Evolutionary conservation across 2,329 filamentous ascomycete genomes (phyloP).

Genomic region (Colletotrichum melonis): DNA sequence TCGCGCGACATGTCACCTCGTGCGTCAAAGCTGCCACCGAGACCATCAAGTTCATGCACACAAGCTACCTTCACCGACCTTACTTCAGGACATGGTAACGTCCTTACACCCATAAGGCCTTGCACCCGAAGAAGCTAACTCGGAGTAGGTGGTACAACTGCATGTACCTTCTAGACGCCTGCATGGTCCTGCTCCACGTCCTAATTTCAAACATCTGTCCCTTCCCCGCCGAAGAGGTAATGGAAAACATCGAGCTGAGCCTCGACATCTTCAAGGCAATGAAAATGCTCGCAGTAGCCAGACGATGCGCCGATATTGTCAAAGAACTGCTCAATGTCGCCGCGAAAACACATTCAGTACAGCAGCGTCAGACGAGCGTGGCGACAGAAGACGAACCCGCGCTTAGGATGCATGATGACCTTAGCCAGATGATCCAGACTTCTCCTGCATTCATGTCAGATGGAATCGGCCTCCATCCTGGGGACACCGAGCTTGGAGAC

Average conservation of each 20-base stretch:
- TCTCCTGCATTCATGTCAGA: conserved; percentile 16
- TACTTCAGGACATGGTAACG: conserved; percentile 30
- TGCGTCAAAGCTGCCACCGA: conserved; percentile 28
- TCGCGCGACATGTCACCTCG: conserved; percentile 9
- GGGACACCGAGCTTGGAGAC: conserved; percentile 7
- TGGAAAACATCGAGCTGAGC: conserved; percentile 32
- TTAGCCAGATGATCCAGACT: not conserved
- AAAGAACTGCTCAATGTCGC: conserved; percentile 26
- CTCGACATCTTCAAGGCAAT: conserved; percentile 34
- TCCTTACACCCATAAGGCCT: not conserved
- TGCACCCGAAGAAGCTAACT: not conserved
- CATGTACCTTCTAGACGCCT: conserved; percentile 33
- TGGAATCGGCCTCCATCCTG: not conserved
- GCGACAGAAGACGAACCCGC: not conserved
- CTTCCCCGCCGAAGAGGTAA: conserved; percentile 21
- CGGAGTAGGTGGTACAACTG: conserved; percentile 31
- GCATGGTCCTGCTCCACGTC: conserved; percentile 32
- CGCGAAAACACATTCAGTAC: not conserved
- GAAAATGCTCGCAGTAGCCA: conserved; percentile 33
- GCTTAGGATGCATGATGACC: not conserved
- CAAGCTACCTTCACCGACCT: conserved; percentile 28
- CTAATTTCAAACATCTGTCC: conserved; percentile 33
- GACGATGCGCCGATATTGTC: conserved; percentile 33
- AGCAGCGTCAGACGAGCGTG: not conserved
- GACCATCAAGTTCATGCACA: conserved; percentile 32